These are phyloP conservation scores for Perkinsus marinus DNA, from an alignment of 169 alveolate species.

Conservation along the genomic window DNA sequence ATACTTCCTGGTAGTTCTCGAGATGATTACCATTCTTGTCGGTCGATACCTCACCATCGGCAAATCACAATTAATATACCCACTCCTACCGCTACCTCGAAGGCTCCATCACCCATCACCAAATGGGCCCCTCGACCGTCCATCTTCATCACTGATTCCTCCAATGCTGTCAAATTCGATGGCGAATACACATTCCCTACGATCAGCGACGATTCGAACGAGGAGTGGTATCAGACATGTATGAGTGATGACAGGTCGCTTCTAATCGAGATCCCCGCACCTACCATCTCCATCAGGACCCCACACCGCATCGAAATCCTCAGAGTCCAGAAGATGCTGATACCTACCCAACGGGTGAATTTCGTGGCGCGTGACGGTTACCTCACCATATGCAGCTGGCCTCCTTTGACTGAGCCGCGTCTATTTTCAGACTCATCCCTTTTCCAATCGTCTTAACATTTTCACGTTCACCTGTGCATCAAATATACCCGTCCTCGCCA, in stretches of 20 bases:
- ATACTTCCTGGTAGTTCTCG: neutral
- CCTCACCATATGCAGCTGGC: neutral
- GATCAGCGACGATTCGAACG: neutral
- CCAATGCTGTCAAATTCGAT: neutral
- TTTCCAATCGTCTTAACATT: neutral
- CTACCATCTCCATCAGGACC: neutral
- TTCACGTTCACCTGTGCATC: neutral
- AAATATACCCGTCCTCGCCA: neutral
- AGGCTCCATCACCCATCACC: neutral
- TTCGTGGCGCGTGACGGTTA: neutral
- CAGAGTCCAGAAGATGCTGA: neutral
- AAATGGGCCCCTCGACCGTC: neutral
- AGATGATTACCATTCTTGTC: neutral
- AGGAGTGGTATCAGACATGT: too few relatives aligned
- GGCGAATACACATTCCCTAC: neutral
- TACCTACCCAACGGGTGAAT: neutral
- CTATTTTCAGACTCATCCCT: neutral
- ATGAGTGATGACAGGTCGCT: too few relatives aligned
- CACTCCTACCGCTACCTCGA: neutral
- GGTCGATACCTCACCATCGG: neutral
- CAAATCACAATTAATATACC: neutral
- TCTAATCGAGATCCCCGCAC: neutral
- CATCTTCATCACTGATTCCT: neutral
- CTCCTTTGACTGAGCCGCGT: neutral
- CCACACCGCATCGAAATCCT: neutral